phyloP scores from a whole-genome alignment of 768 basidiomycete genomes.

The Pholiota microspora region DNA sequence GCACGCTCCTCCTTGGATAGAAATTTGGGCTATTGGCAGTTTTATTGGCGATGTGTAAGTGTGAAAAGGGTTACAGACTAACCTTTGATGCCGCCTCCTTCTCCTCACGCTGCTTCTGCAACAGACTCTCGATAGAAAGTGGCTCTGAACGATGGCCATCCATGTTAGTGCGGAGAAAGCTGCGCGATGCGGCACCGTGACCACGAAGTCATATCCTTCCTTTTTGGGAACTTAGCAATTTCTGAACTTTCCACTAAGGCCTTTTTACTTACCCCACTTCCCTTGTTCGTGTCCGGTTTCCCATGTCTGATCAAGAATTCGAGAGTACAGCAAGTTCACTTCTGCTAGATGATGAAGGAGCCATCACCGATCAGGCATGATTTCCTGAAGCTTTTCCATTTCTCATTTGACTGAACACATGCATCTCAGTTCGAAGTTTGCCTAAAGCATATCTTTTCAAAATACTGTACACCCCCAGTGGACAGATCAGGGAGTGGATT shows the following conservation, averaged over 20 bases:
- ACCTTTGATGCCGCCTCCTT: conserved; percentile 92
- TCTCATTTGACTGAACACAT: background rate
- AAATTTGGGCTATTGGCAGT: conserved; percentile 80
- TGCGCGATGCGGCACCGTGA: background rate
- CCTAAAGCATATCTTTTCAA: conserved; percentile 75
- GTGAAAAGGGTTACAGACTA: conserved; percentile 8
- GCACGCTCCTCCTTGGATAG: conserved; percentile 91
- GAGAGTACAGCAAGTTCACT: conserved; percentile 21
- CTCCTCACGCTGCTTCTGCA: conserved; percentile 85
- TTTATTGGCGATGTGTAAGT: no score
- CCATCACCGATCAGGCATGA: conserved; percentile 60
- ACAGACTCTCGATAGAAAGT: conserved; percentile 82
- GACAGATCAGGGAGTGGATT: conserved; percentile 22
- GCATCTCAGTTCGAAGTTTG: conserved; percentile 58
- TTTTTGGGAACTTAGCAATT: conserved; percentile 10
- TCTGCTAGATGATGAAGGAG: conserved; percentile 71
- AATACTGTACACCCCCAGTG: conserved; percentile 61
- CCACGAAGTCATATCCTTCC: conserved; percentile 1
- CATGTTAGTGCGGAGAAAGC: conserved; percentile 32
- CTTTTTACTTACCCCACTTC: background rate
- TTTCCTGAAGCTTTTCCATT: background rate
- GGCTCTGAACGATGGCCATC: conserved; percentile 57
- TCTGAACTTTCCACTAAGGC: background rate
- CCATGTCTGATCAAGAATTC: conserved; percentile 11
- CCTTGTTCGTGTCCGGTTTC: background rate